Conservation (phyloP, 78 protist genomes). For the Acrasis kona region DNA sequence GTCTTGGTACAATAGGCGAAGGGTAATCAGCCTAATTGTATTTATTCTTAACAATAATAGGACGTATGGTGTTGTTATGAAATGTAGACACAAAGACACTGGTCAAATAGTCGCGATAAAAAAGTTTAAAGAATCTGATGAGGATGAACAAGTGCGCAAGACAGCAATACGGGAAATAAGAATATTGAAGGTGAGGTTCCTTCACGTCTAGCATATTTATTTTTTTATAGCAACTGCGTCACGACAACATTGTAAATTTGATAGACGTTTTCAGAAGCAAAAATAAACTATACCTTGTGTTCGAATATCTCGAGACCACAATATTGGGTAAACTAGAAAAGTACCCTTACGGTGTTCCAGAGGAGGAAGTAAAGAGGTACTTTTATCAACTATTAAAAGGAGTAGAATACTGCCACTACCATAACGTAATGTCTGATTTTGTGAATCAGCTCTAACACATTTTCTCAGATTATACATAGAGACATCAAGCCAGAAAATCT, state of each 20-base stretch:
- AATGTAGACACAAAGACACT: constrained; percentile 37
- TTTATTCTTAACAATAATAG: not conserved
- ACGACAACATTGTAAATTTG: constrained; percentile 49
- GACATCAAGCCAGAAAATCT: constrained; percentile 50
- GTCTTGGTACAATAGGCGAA: constrained; percentile 37
- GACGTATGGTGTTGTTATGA: constrained; percentile 56
- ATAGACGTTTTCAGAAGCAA: constrained; percentile 46
- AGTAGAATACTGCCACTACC: constrained; percentile 22
- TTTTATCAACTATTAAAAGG: constrained; percentile 26
- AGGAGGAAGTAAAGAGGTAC: constrained; percentile 4
- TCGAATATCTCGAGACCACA: constrained; percentile 48
- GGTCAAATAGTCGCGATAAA: constrained; percentile 55
- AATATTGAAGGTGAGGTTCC: constrained; percentile 40
- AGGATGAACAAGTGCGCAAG: constrained; percentile 35
- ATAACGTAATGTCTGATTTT: too few species aligned
- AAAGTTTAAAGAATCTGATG: constrained; percentile 54
- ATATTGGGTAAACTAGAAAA: constrained; percentile 40
- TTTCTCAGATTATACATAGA: constrained; percentile 24
- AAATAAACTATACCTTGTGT: constrained; percentile 53
- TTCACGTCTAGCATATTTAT: too few species aligned
- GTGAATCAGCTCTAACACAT: too few species aligned
- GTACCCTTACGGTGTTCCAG: constrained; percentile 34
- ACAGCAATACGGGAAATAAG: constrained; percentile 48
- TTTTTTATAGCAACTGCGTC: constrained; percentile 23
- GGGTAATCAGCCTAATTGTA: too few species aligned